Evolutionary conservation across 2,329 filamentous ascomycete genomes (phyloP).

Genomic region (Alternaria angustiovoidea): DNA sequence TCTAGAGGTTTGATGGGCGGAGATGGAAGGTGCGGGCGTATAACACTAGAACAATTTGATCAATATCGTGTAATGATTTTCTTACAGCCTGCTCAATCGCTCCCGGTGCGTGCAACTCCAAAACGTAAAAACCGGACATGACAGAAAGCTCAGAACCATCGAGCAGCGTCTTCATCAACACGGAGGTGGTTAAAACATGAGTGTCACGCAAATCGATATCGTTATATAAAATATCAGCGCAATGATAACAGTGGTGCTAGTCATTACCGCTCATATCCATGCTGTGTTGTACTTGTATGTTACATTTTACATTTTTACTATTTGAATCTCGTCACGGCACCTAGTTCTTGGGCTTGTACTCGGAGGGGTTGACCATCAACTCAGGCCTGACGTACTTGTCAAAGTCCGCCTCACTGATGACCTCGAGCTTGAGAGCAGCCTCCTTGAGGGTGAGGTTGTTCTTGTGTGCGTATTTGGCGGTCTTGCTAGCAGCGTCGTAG

Average conservation of each 20-base stretch:
- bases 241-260: too few relatives aligned
- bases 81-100: too few relatives aligned
- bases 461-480: slow-evolving; percentile 85
- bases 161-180: too few relatives aligned
- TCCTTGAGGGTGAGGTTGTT: slow-evolving; percentile 94
- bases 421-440: slow-evolving; percentile 91
- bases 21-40: too few relatives aligned
- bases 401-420: slow-evolving; percentile 87
- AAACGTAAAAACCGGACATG: too few relatives aligned
- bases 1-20: too few relatives aligned
- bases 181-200: too few relatives aligned
- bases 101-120: too few relatives aligned
- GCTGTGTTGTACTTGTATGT: background rate
- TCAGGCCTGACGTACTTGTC: slow-evolving; percentile 89
- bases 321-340: background rate
- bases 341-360: slow-evolving; percentile 59
- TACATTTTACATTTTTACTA: background rate
- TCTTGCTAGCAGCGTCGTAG: slow-evolving; percentile 47
- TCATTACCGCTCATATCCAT: background rate
- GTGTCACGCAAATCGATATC: background rate
- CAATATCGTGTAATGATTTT: too few relatives aligned
- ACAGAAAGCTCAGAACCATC: too few relatives aligned
- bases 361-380: slow-evolving; percentile 89
- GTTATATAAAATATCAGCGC: too few relatives aligned
- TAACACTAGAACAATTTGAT: too few relatives aligned